A percentile compares a stretch with the other conserved stretches of the same genome.
Evolutionary conservation across 495 filamentous ascomycete species (phyloP).

Genomic region (Amphirosellinia nigrospora): DNA sequence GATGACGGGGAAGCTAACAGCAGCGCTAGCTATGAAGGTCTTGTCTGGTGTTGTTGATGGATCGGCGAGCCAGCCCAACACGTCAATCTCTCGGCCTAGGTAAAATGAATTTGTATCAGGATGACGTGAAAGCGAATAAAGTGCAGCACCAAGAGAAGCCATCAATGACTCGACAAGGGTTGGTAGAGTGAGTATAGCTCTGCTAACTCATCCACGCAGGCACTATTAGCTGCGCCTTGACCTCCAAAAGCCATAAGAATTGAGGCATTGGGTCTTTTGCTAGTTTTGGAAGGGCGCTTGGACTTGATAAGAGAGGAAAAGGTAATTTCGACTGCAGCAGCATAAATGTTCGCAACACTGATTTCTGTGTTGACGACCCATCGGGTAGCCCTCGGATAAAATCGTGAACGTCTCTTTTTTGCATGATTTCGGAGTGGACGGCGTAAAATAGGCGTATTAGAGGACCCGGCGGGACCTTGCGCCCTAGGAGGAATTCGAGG

Average conservation of each 20-base stretch:
- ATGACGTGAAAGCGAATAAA: conserved; percentile 72
- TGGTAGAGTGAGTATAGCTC: conserved; percentile 78
- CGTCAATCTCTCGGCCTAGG: conserved; percentile 74
- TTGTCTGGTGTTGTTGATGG: conserved; percentile 77
- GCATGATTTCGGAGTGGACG: conserved; percentile 14
- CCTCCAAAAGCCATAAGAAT: conserved; percentile 12
- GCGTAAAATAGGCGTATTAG: conserved; percentile 17
- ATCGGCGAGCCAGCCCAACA: conserved; percentile 80
- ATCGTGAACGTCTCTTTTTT: conserved; percentile 13
- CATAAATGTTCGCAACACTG: conserved; percentile 16
- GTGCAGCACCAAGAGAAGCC: conserved; percentile 66
- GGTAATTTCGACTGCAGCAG: conserved; percentile 14
- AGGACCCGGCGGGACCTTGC: conserved; percentile 5
- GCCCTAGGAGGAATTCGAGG: conserved; percentile 12
- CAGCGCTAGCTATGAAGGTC: conserved; percentile 66
- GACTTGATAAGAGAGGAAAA: conserved; percentile 11
- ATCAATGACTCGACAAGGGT: conserved; percentile 77
- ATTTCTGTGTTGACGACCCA: conserved; percentile 13
- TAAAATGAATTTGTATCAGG: conserved; percentile 80
- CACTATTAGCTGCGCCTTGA: conserved; percentile 11
- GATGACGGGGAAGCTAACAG: conserved; percentile 87
- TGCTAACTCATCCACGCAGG: conserved; percentile 69
- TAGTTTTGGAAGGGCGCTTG: conserved; percentile 6
- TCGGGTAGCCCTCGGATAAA: conserved; percentile 14
- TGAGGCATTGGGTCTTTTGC: conserved; percentile 11